Evolutionary conservation across 148 eudicot species (phyloP).

Genomic region (Silene conica): DNA sequence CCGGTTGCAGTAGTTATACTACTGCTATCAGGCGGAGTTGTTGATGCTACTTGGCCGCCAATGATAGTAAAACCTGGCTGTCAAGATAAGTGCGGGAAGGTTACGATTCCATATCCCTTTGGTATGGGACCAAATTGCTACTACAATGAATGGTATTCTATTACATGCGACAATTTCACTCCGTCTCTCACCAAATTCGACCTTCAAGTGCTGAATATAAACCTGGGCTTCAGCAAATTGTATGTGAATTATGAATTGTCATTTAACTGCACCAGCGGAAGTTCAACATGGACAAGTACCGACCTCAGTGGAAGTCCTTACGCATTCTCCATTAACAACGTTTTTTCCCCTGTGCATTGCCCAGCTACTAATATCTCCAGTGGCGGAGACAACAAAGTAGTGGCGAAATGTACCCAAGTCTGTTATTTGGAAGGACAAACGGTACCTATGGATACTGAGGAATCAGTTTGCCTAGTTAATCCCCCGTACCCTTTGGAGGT

Average conservation of each 20-base stretch:
- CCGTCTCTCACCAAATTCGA: constrained; percentile 12
- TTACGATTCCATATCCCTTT: constrained; percentile 21
- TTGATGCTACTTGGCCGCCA: background rate
- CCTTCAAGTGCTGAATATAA: constrained; percentile 18
- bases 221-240: constrained; percentile 3
- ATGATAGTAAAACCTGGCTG: constrained; percentile 15
- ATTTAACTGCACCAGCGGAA: constrained; percentile 6
- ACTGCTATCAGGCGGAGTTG: background rate
- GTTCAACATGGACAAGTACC: constrained; percentile 12
- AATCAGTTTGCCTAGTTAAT: constrained; percentile 13
- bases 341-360: constrained; percentile 18
- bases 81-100: constrained; percentile 6
- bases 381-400: constrained; percentile 1
- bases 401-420: constrained; percentile 12
- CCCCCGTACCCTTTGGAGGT: constrained; percentile 9
- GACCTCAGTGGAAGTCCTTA: constrained; percentile 17
- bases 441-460: background rate
- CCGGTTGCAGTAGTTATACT: background rate
- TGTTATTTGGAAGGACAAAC: background rate
- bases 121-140: constrained; percentile 19
- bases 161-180: constrained; percentile 8
- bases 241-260: background rate
- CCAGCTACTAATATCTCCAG: constrained; percentile 10
- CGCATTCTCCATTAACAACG: constrained; percentile 12
- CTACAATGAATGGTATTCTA: constrained; percentile 18